phyloP scores from a whole-genome alignment of 495 filamentous ascomycete genomes.

The Penicillium nucicola region DNA sequence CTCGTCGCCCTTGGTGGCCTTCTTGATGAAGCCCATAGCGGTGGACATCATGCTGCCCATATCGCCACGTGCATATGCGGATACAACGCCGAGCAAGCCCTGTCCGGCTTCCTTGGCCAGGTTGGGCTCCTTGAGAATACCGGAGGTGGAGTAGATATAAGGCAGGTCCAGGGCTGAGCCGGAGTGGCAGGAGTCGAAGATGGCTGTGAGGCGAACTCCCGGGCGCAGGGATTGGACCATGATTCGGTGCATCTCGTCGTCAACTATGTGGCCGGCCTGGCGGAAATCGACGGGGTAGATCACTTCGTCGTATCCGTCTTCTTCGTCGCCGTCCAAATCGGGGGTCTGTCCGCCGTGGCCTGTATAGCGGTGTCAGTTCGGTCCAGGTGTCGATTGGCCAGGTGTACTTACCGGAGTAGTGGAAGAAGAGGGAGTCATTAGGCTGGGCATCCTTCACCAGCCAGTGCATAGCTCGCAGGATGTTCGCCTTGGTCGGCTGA shows the following conservation, averaged over 20 bases:
- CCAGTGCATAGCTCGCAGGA: conserved; percentile 97
- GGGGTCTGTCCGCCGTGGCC: conserved; percentile 97
- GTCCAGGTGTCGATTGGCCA: neutral
- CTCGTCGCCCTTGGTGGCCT: conserved; percentile 80
- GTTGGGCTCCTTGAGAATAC: conserved; percentile 97
- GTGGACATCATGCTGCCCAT: conserved; percentile 76
- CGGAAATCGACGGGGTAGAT: conserved; percentile 97
- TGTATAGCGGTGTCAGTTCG: conserved; percentile 28
- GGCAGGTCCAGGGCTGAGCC: conserved; percentile 94
- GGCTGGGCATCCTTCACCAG: conserved; percentile 90
- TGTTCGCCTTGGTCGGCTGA: conserved; percentile 94
- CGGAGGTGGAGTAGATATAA: conserved; percentile 94
- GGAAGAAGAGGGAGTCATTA: conserved; percentile 97
- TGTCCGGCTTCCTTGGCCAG: conserved; percentile 96
- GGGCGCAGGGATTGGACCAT: conserved; percentile 81
- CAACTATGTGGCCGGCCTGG: conserved; percentile 86
- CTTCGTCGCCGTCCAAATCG: conserved; percentile 90
- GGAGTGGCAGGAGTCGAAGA: conserved; percentile 99
- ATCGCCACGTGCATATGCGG: conserved; percentile 86
- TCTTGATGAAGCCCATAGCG: conserved; percentile 88
- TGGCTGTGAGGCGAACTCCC: conserved; percentile 90
- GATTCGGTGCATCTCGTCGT: conserved; percentile 98
- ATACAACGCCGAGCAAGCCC: conserved; percentile 85
- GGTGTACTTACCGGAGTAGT: conserved; percentile 85
- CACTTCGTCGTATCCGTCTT: conserved; percentile 95